Conservation (phyloP, 805 yeast species). For the Candida morakotiae region DNA sequence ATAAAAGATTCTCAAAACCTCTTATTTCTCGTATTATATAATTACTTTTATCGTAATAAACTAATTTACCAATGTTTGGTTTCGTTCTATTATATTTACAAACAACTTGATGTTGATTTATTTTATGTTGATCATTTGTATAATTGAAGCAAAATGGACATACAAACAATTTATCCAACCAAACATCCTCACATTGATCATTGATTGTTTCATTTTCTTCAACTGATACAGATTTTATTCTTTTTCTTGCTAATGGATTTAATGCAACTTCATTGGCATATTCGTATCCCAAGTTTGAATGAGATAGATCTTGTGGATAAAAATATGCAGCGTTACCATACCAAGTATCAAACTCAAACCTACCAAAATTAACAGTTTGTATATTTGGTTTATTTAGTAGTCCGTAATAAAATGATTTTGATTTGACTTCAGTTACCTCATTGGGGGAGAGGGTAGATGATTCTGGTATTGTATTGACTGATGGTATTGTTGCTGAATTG, state of each 20-base stretch:
- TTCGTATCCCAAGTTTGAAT: conserved; percentile 43
- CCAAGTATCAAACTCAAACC: conserved; percentile 73
- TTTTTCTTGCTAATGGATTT: conserved; percentile 13
- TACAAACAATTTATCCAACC: conserved; percentile 63
- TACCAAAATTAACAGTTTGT: conserved; percentile 61
- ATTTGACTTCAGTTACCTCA: conserved; percentile 11
- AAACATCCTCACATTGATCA: conserved; percentile 20
- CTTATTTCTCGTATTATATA: conserved; percentile 58
- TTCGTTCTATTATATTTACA: conserved; percentile 37
- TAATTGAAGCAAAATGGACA: conserved; percentile 88
- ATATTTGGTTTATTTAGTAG: conserved; percentile 62
- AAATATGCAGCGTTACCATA: conserved; percentile 83
- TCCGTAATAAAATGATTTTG: conserved; percentile 48
- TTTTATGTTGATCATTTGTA: conserved; percentile 42
- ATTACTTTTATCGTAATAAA: conserved; percentile 54
- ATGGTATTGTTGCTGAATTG: neutral
- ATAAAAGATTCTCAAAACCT: conserved; percentile 61
- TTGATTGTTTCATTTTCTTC: neutral
- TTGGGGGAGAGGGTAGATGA: too few species aligned
- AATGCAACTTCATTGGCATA: conserved; percentile 17
- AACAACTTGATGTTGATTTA: conserved; percentile 45
- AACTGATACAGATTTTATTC: neutral
- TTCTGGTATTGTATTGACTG: neutral
- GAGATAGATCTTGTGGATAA: conserved; percentile 23
- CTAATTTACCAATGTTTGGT: conserved; percentile 58